Percentiles rank a stretch among this genome's conserved stretches.
Conservation (phyloP, 2,329 filamentous ascomycete species). For the Scorias spongiosa region DNA sequence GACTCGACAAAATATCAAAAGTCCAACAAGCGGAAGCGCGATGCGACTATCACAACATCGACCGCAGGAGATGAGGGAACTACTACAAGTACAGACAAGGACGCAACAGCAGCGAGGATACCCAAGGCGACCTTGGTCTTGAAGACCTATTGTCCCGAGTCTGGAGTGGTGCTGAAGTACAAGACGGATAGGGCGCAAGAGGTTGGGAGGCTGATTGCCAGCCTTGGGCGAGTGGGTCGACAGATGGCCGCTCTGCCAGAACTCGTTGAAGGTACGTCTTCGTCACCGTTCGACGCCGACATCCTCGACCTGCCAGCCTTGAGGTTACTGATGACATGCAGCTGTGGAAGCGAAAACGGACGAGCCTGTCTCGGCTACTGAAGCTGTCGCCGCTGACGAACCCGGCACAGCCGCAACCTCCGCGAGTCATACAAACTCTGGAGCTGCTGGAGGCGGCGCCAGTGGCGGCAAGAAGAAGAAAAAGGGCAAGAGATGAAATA, state of each 20-base stretch:
- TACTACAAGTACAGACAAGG: slow-evolving; percentile 3
- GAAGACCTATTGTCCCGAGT: slow-evolving; percentile 76
- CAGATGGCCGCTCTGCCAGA: slow-evolving; percentile 38
- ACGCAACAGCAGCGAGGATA: slow-evolving; percentile 27
- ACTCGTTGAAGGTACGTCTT: slow-evolving; percentile 21
- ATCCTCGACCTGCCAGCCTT: no score
- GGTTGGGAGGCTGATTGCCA: slow-evolving; percentile 65
- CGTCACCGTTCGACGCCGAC: background rate
- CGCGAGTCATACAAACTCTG: no score
- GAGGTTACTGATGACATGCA: background rate
- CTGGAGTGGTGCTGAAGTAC: slow-evolving; percentile 79
- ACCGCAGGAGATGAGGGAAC: slow-evolving; percentile 14
- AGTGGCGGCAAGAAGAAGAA: slow-evolving; percentile 35
- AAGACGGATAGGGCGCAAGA: slow-evolving; percentile 81
- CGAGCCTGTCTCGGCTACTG: slow-evolving; percentile 13
- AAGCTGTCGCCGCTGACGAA: slow-evolving; percentile 6
- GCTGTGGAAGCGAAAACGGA: slow-evolving; percentile 19
- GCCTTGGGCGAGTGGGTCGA: slow-evolving; percentile 60
- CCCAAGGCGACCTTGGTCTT: slow-evolving; percentile 59
- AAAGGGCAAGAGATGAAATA: slow-evolving; percentile 32
- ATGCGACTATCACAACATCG: slow-evolving; percentile 2
- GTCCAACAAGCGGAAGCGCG: slow-evolving; percentile 12
- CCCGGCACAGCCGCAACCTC: no score
- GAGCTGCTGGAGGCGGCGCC: slow-evolving; percentile 10
- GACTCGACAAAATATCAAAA: slow-evolving; percentile 18